These are phyloP conservation scores for Rhodomyrtus psidioides DNA, from an alignment of 441 rosid genomes.

Conservation along the genomic window DNA sequence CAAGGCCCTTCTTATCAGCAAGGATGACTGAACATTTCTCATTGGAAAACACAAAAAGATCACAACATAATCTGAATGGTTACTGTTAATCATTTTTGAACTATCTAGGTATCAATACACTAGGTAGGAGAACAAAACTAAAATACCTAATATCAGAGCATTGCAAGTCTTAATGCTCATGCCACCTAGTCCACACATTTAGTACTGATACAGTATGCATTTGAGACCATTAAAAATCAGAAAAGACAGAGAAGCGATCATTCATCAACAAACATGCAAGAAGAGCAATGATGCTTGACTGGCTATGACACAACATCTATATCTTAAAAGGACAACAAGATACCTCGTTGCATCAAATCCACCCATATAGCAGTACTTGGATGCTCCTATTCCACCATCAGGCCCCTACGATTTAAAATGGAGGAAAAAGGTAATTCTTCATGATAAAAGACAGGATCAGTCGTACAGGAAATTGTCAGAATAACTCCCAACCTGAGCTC, in stretches of 20 bases:
- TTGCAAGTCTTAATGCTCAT: background rate
- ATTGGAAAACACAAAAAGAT: background rate
- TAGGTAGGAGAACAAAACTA: background rate
- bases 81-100: background rate
- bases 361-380: constrained; percentile 95
- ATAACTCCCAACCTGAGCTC: constrained; percentile 69
- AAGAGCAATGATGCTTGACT: background rate
- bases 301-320: background rate
- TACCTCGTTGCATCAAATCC: constrained; percentile 99
- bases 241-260: background rate
- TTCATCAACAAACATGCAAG: background rate
- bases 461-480: background rate
- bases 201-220: background rate
- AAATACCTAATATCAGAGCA: background rate
- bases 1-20: background rate
- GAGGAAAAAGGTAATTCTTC: background rate
- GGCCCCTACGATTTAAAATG: constrained; percentile 57
- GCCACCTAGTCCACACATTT: background rate
- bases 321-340: background rate
- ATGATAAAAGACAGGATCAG: constrained; percentile 4
- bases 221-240: background rate
- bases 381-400: constrained; percentile 92
- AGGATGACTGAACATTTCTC: background rate
- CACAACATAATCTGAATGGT: background rate
- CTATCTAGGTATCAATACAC: background rate